Evolutionary conservation across 768 basidiomycete genomes (phyloP), one percentile per base, ranked within the genome.

Genomic region (Serendipita vermifera): DNA sequence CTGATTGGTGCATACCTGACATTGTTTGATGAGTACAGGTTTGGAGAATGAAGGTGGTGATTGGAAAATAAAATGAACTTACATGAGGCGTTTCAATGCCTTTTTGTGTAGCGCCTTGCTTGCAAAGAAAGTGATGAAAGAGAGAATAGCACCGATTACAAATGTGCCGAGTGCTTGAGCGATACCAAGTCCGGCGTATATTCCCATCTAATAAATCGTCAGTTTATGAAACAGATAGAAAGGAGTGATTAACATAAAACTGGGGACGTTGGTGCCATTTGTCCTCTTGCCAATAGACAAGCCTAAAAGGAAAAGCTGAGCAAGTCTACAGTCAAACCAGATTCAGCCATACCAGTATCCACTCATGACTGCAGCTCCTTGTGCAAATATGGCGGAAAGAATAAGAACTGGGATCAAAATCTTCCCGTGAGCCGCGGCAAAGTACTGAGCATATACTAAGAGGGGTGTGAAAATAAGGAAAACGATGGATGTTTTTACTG

Each of bases 261-360:
- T 80, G 80, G 62, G 77, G 69, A 4, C 82, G 60, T 57, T 71
- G 72, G 15, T 72, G 67, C 74, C 79, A 90, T 63, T 80, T 72
- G 48, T 74, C 61, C 61, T 86, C 82, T 64, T 88, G 79, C 88
- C 89, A 93, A 71, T 84, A 93, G 1, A 90, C 82, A 56, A 93
- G 74, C 82, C 83, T 81, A 64, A 64, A 68, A 36, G 54, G 27
- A 54, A 36, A 5, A 36, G 14, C 22, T 20, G 61, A 63, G 6
- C 62, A n/a, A 39, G 29, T 1, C n/a, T n/a, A n/a, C n/a, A n/a
- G n/a, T n/a, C 38, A 4, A 38, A 31, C 15, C 11, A n/a, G 14
- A 27, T n/a, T 46, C 15, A 33, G 22, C 65, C 78, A 39, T 57
- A 82, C 85, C 85, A 87, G 63, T 86, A 87, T 0, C 80, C 79